These are phyloP conservation scores for Rhinocladiella mackenziei DNA, from an alignment of 2,329 filamentous ascomycete species.

Conservation along the genomic window DNA sequence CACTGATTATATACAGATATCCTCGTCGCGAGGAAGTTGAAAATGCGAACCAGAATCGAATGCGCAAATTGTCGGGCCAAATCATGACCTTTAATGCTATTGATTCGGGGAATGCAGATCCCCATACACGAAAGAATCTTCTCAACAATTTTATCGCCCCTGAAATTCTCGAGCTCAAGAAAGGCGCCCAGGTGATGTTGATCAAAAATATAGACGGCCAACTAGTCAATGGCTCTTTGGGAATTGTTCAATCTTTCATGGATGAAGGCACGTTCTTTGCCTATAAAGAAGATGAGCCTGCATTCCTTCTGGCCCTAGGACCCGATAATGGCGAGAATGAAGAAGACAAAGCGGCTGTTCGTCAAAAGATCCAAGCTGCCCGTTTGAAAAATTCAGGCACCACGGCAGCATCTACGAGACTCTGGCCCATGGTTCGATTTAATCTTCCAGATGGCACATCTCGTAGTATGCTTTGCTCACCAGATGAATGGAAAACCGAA, in stretches of 20 bases:
- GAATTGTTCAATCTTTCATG: slow-evolving; percentile 80
- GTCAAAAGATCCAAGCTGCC: slow-evolving; percentile 54
- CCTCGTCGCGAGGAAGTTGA: slow-evolving; percentile 90
- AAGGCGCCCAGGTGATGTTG: slow-evolving; percentile 96
- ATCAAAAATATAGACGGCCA: slow-evolving; percentile 97
- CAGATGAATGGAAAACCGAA: slow-evolving; percentile 94
- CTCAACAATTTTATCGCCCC: slow-evolving; percentile 92
- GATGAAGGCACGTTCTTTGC: slow-evolving; percentile 58
- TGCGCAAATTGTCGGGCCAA: slow-evolving; percentile 67
- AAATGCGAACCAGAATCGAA: slow-evolving; percentile 70
- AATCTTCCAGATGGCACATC: slow-evolving; percentile 71
- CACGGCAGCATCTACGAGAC: slow-evolving; percentile 48
- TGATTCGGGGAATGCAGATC: slow-evolving; percentile 70
- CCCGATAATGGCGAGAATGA: slow-evolving; percentile 46
- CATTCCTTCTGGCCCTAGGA: slow-evolving; percentile 42
- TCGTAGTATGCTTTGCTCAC: slow-evolving; percentile 73
- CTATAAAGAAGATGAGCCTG: slow-evolving; percentile 56
- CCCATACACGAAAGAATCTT: slow-evolving; percentile 67
- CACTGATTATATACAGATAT: slow-evolving; percentile 52
- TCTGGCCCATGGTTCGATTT: slow-evolving; percentile 84
- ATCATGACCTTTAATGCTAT: slow-evolving; percentile 64
- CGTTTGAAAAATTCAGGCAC: slow-evolving; percentile 47
- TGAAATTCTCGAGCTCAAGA: slow-evolving; percentile 72
- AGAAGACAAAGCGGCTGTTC: slow-evolving; percentile 40
- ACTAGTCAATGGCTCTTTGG: slow-evolving; percentile 89